These are phyloP conservation scores for Calycina herbarum DNA, from an alignment of 2,329 filamentous ascomycete genomes.

Conservation along the genomic window DNA sequence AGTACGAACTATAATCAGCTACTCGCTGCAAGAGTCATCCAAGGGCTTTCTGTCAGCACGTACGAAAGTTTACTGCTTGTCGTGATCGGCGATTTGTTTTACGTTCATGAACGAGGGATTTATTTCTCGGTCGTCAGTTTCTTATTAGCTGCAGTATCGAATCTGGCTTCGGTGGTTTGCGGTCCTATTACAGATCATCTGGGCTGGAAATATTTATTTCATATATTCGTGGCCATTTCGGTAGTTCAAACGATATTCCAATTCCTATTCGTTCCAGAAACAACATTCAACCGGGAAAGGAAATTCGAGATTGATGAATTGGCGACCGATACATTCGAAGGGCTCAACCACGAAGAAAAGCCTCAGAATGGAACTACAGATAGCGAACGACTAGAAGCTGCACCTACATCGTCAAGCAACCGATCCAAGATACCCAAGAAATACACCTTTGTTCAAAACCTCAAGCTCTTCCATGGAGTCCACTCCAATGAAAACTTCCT, in stretches of 20 bases:
- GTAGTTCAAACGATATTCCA: slow-evolving; percentile 36
- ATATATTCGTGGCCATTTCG: slow-evolving; percentile 19
- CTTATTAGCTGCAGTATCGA: slow-evolving; percentile 42
- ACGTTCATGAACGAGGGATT: slow-evolving; percentile 46
- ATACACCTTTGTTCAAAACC: slow-evolving; percentile 41
- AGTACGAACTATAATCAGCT: slow-evolving; percentile 22
- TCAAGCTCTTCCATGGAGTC: slow-evolving; percentile 41
- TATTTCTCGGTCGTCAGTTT: slow-evolving; percentile 44
- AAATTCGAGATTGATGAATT: slow-evolving; percentile 22
- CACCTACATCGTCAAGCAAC: background rate
- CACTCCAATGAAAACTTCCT: slow-evolving; percentile 41
- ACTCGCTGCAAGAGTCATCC: slow-evolving; percentile 28
- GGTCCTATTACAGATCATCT: slow-evolving; percentile 42
- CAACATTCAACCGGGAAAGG: slow-evolving; percentile 44
- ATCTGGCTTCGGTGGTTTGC: slow-evolving; percentile 43
- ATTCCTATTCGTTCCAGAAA: slow-evolving; percentile 52
- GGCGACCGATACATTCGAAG: slow-evolving; percentile 17
- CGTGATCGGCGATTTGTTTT: slow-evolving; percentile 45
- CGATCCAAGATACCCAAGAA: slow-evolving; percentile 23
- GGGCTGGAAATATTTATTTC: slow-evolving; percentile 45
- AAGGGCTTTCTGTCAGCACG: slow-evolving; percentile 26
- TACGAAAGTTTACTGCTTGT: slow-evolving; percentile 36
- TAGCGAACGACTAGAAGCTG: background rate
- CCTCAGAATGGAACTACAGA: background rate
- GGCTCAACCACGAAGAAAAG: background rate